Evolutionary conservation across 495 filamentous ascomycete species (phyloP).

Genomic region (Penicillium lagena): DNA sequence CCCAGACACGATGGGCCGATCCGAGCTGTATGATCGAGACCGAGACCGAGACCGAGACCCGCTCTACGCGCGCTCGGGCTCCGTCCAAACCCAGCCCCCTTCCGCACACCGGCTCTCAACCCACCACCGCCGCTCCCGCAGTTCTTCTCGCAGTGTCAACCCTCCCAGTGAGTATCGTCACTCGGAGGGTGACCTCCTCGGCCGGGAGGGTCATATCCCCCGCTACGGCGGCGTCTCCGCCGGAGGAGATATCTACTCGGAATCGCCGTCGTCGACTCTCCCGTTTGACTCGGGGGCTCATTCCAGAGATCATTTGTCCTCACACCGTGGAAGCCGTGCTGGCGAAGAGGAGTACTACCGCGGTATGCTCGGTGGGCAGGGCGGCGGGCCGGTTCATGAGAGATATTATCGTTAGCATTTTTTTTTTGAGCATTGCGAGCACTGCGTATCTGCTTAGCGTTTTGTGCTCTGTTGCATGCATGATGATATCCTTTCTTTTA

Average conservation of each 20-base stretch:
- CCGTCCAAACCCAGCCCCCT: background rate
- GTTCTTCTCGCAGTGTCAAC: slow-evolving; percentile 26
- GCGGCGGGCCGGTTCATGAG: slow-evolving; percentile 22
- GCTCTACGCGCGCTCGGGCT: slow-evolving; percentile 16
- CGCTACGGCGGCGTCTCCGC: slow-evolving; percentile 16
- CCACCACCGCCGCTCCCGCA: slow-evolving; percentile 18
- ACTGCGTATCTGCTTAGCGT: slow-evolving; percentile 8
- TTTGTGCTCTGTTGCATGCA: slow-evolving; percentile 3
- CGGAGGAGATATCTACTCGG: slow-evolving; percentile 21
- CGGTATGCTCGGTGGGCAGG: slow-evolving; percentile 29
- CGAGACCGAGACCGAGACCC: slow-evolving; percentile 13
- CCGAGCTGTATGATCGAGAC: slow-evolving; percentile 18
- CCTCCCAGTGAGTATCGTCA: slow-evolving; percentile 27
- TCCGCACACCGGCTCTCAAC: slow-evolving; percentile 7
- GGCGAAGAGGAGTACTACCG: slow-evolving; percentile 37
- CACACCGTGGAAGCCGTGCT: slow-evolving; percentile 17
- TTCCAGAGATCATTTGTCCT: background rate
- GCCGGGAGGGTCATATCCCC: slow-evolving; percentile 11
- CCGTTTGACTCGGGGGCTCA: slow-evolving; percentile 8
- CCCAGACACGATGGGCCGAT: slow-evolving; percentile 12
- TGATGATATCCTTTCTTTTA: slow-evolving; percentile 18
- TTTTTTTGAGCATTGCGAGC: background rate
- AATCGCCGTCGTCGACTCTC: slow-evolving; percentile 12
- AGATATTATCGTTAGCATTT: slow-evolving; percentile 27
- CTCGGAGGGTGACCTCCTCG: slow-evolving; percentile 33